A percentile compares a stretch with the other conserved stretches of the same genome.
phyloP scores from a whole-genome alignment of 306 rosid genomes.

The Glycyrrhiza uralensis region DNA sequence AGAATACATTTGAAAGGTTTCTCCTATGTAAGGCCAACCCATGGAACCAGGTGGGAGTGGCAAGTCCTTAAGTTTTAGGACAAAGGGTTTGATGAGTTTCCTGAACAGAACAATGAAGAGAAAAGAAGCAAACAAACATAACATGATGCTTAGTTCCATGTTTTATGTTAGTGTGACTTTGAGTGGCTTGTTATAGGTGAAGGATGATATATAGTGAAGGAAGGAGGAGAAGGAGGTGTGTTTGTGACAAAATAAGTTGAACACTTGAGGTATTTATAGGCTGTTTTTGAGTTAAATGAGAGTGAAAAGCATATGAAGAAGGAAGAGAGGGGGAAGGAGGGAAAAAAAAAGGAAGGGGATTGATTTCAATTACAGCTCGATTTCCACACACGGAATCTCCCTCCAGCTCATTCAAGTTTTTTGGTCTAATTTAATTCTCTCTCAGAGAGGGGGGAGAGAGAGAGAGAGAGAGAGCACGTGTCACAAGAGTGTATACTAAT shows the following conservation, averaged over 20 bases:
- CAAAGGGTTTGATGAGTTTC: constrained; percentile 30
- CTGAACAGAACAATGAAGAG: constrained; percentile 30
- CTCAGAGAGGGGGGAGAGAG: neutral
- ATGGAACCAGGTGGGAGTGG: constrained; percentile 87
- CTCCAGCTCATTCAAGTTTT: constrained; percentile 57
- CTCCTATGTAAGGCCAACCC: constrained; percentile 90
- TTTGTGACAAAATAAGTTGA: constrained; percentile 28
- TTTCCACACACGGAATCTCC: constrained; percentile 61
- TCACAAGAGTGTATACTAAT: constrained; percentile 23
- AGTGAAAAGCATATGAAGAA: constrained; percentile 5
- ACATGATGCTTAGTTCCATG: constrained; percentile 37
- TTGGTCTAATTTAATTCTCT: constrained; percentile 21
- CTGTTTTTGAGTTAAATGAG: neutral
- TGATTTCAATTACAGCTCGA: constrained; percentile 64
- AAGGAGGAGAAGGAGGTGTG: neutral
- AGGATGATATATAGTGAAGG: neutral
- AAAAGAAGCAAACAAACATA: constrained; percentile 26
- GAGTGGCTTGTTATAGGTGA: neutral
- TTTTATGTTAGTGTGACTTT: neutral
- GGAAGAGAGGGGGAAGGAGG: constrained; percentile 32
- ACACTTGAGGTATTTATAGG: constrained; percentile 41
- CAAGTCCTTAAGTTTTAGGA: constrained; percentile 23
- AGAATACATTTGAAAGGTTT: constrained; percentile 91
- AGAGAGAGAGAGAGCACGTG: constrained; percentile 37
- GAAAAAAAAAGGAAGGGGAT: constrained; percentile 20